These are phyloP conservation scores for Trematosphaeria pertusa DNA, from an alignment of 2,329 filamentous ascomycete species.

Conservation along the genomic window DNA sequence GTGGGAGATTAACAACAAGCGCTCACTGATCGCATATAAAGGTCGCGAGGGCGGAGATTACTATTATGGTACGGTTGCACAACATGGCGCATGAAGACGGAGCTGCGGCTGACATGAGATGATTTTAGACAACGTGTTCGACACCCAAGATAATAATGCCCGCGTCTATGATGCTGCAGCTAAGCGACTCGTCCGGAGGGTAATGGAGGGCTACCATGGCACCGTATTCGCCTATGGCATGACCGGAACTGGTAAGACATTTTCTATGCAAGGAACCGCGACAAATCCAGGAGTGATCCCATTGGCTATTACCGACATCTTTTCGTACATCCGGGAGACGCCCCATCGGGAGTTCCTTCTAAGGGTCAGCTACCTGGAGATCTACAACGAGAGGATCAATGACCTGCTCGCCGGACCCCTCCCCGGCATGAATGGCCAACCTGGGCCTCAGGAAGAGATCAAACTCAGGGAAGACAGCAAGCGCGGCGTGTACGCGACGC, in stretches of 20 bases:
- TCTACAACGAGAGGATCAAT: constrained; percentile 98
- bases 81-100: constrained; percentile 14
- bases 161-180: constrained; percentile 94
- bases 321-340: constrained; percentile 97
- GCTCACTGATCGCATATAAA: constrained; percentile 79
- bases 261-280: constrained; percentile 98
- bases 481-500: constrained; percentile 93
- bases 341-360: constrained; percentile 92
- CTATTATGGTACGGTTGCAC: constrained; percentile 74
- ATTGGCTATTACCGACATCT: constrained; percentile 96
- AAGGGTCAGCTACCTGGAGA: constrained; percentile 96
- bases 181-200: constrained; percentile 90
- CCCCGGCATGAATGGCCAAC: constrained; percentile 58
- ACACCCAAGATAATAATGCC: constrained; percentile 90
- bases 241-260: constrained; percentile 98
- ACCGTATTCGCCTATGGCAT: constrained; percentile 99
- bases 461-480: constrained; percentile 97
- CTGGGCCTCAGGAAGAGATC: constrained; percentile 81
- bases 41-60: constrained; percentile 94
- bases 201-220: constrained; percentile 99
- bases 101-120: constrained; percentile 20
- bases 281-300: constrained; percentile 96
- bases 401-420: constrained; percentile 82
- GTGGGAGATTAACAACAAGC: constrained; percentile 89
- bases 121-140: constrained; percentile 87